Base-by-base conservation (phyloP, 805 yeast genomes). In the Dipodascopsis tothii region DNA sequence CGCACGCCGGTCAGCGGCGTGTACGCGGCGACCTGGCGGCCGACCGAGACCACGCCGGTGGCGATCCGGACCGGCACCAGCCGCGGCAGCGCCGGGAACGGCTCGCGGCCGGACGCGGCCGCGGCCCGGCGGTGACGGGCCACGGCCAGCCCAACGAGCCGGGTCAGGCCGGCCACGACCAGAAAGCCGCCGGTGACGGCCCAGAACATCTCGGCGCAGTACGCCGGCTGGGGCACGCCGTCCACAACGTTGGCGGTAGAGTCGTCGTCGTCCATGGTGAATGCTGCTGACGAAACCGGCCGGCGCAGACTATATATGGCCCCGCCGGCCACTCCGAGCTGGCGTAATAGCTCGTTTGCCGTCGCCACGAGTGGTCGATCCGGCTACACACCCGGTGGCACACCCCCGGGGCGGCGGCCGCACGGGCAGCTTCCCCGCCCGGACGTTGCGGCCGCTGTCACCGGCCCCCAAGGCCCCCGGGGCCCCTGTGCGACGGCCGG, bases 211-310 rank as follows among this genome's bases (percentile, higher is more conserved):
- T 46, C 23, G 9, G 56, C 60, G 21, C 55, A 40, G 27, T 47
- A 56, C 6, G 58, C 60, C 4, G 60, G 59, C 20, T 56, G 55
- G 4, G 56, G 60, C 5, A 46, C 40, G 21, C 56, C 56, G 19
- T 52, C 11, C 9, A 14, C 14, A 25, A 25, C 14, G 14, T 25
- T 54, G 20, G 41, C 21, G 22, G 47, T 45, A 46, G 43, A 51
- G 27, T 35, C 19, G 23, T 56, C 55, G 11, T 47, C 40, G 33
- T 56, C 55, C 35, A 23, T 34, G n/a, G n/a, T n/a, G n/a, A n/a
- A n/a, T n/a, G n/a, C n/a, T n/a, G n/a, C n/a, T n/a, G n/a, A n/a
- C n/a, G n/a, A n/a, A n/a, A n/a, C n/a, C n/a, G n/a, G n/a, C n/a
- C n/a, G n/a, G n/a, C n/a, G n/a, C n/a, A n/a, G n/a, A n/a, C n/a